Evolutionary conservation across 108 stramenopile genomes (phyloP), one percentile per base, ranked within the genome.

Genomic region (Phaeodactylum tricornutum): DNA sequence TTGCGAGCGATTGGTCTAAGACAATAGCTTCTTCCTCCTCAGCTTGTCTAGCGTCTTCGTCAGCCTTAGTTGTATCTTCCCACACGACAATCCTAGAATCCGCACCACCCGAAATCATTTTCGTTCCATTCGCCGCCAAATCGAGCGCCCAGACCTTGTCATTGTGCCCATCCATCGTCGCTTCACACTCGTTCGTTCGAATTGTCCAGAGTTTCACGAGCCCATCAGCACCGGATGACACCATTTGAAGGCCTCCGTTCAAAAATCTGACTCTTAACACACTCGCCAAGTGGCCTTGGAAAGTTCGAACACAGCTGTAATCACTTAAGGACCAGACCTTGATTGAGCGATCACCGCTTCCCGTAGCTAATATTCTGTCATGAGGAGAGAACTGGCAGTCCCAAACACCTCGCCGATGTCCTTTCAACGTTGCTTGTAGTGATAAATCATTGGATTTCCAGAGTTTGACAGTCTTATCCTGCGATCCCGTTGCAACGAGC

Each of bases 331-430:
- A 92, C 98, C 98, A 98, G 19, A 98, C 48, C 58, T 92, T 89
- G 29, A 98, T 61, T 0, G 96, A 97, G 27, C 75, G 68, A 61
- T 98, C 98, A 8, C 93, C 95, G 54, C 87, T 87, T 14, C 81
- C 73, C 20, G 96, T 87, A 0, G 95, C 94, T n/a, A 98, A 26
- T 25, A 93, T 90, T 22, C 90, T 53, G 60, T 98, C 98, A 28
- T 81, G 69, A 23, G 92, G 91, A 36, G 93, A 93, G 47, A 97
- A 98, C 34, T 79, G 80, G 49, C 87, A 85, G 59, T 90, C 89
- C 96, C 96, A 97, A 14, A 98, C 89, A 43, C 96, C 98, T 30
- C 96, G 61, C 49, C 87, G 82, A 49, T 98, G 98, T 11, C 98
- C 98, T 42, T 72, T 92, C 34, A 98, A 55, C 5, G 88, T 87